Evolutionary conservation across 768 basidiomycete genomes (phyloP), one percentile per base, ranked within the genome.

Genomic region (Leccinum ochraceum): DNA sequence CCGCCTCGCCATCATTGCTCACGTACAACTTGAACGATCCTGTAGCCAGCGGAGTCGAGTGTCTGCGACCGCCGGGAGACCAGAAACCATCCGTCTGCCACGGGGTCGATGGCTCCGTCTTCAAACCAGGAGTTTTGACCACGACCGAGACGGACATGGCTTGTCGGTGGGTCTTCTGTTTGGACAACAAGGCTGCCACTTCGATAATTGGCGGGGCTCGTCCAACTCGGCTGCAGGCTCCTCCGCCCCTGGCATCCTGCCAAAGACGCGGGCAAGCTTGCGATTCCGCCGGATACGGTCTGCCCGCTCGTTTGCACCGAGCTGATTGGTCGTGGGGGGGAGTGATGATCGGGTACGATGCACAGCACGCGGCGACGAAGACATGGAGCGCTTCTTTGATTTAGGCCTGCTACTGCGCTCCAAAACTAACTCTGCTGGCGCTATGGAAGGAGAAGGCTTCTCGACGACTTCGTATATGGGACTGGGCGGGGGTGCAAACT

Each of bases 241-340:
- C 11, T 82, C 81, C 5, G 78, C 75, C 6, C 76, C 80, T 3
- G 88, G 89, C 3, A 80, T 84, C 72, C 85, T 80, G 44, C 92
- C 92, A 57, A 94, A 87, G n/a, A 94, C 76, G 63, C 87, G 86
- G 20, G 88, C 80, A 53, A 94, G 81, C 73, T 94, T 94, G 67
- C 88, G 86, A 54, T 86, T 83, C 66, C 87, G 88, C 57, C 84
- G 80, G 36, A 94, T 78, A 59, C 89, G 84, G 54, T 89, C 89
- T 0, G 87, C 83, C 32, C 92, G 89, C 63, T 89, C 85, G 11
- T 80, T 78, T 17, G 85, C 76, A 63, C 79, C 78, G 52, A 92
- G 85, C 63, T 80, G 74, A 73, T 93, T 92, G 5, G 85, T 86
- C 3, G 88, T 89, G 1, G 86, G 83, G 0, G 88, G 87, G 20